A percentile compares a stretch with the other conserved stretches of the same genome.
Conservation (phyloP, 2,329 filamentous ascomycete genomes). For the Aureobasidium sp. region DNA sequence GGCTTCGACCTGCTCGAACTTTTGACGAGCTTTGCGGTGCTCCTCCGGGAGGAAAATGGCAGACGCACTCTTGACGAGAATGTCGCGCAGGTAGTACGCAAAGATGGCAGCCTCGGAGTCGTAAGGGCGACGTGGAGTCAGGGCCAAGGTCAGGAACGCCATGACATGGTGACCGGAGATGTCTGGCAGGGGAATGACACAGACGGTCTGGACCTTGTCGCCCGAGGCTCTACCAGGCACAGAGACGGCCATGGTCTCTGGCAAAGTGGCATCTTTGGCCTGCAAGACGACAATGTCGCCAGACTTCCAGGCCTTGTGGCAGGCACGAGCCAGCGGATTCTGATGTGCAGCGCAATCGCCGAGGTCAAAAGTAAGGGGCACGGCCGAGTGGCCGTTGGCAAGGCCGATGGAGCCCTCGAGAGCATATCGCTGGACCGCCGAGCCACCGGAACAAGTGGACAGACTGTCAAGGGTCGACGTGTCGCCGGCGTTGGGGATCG, state of each 20-base stretch:
- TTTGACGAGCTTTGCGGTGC: slow-evolving; percentile 30
- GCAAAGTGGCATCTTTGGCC: slow-evolving; percentile 2
- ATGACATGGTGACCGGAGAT: slow-evolving; percentile 31
- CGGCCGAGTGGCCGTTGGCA: not conserved
- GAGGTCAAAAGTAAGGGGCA: slow-evolving; percentile 8
- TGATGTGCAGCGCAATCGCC: not conserved
- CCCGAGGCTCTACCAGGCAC: not conserved
- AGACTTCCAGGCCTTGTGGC: slow-evolving; percentile 5
- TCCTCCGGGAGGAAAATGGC: slow-evolving; percentile 14
- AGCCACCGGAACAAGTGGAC: not conserved
- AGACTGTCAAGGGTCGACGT: not conserved
- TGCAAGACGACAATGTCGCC: slow-evolving; percentile 7
- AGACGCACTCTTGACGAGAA: slow-evolving; percentile 23
- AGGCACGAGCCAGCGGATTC: slow-evolving; percentile 1
- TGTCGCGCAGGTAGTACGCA: slow-evolving; percentile 30
- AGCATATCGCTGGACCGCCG: not conserved
- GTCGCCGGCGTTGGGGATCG: not conserved
- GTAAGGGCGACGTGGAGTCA: slow-evolving; percentile 34
- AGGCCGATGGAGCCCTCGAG: slow-evolving; percentile 10
- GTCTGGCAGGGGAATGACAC: slow-evolving; percentile 19
- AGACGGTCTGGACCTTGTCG: slow-evolving; percentile 12
- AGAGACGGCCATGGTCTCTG: not conserved
- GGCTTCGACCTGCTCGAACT: slow-evolving; percentile 31
- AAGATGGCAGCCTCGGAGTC: slow-evolving; percentile 35
- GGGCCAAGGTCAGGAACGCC: slow-evolving; percentile 35